Conservation (phyloP, 2,329 filamentous ascomycete species). For the Paraconiothyrium brasiliense region DNA sequence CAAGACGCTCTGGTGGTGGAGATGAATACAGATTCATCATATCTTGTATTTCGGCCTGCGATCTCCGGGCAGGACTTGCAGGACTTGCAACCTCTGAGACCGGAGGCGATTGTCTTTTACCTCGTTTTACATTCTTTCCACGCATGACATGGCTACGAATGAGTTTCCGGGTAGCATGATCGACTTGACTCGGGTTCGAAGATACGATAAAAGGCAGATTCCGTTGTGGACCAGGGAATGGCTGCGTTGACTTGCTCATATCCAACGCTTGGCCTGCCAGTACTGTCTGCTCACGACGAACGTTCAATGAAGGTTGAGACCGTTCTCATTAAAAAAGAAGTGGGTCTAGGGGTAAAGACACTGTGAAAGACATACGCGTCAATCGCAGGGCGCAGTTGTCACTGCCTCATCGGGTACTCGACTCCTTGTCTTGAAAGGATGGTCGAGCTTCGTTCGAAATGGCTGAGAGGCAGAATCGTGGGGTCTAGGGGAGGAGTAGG, state of each 20-base stretch:
- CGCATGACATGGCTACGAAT: slow-evolving; percentile 57
- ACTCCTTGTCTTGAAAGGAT: too few species aligned
- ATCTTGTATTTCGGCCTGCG: background rate
- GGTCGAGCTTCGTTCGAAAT: too few species aligned
- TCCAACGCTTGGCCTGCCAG: too few species aligned
- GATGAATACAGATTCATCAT: background rate
- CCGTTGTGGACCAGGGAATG: background rate
- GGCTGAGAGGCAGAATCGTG: too few species aligned
- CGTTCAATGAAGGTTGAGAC: too few species aligned
- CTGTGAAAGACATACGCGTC: too few species aligned
- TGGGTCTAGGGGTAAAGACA: too few species aligned
- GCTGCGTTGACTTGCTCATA: background rate
- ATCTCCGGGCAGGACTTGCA: slow-evolving; percentile 20
- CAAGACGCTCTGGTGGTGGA: background rate
- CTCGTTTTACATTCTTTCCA: slow-evolving; percentile 51
- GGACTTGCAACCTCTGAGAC: background rate
- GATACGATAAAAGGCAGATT: slow-evolving; percentile 9
- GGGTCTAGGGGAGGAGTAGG: too few species aligned
- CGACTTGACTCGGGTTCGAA: slow-evolving; percentile 3
- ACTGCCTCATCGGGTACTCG: too few species aligned
- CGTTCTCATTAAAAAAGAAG: too few species aligned
- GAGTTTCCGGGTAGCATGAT: slow-evolving; percentile 45
- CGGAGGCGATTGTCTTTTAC: background rate
- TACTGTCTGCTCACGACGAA: background rate
- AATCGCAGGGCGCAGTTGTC: too few species aligned